These are phyloP conservation scores for Parmelia sp. DNA, from an alignment of 495 filamentous ascomycete species.

Conservation along the genomic window DNA sequence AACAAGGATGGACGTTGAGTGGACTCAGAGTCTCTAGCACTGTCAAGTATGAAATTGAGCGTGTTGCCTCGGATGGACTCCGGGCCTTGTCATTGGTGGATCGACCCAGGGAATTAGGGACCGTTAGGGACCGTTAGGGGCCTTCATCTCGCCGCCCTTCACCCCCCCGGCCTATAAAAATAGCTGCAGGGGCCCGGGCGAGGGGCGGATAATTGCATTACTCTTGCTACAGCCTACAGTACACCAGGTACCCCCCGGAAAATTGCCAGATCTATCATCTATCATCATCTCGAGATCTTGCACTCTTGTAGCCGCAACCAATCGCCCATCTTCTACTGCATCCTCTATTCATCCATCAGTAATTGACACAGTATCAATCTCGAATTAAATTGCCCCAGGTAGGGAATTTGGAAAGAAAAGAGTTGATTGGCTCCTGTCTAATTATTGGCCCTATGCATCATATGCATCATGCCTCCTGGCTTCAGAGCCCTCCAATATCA, in stretches of 20 bases:
- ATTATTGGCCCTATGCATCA: not conserved
- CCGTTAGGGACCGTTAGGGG: too few species aligned
- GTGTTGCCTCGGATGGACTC: not conserved
- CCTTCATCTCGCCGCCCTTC: not conserved
- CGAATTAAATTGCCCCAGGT: not conserved
- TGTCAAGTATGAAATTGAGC: not conserved
- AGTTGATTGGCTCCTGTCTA: not conserved
- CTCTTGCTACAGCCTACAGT: too few species aligned
- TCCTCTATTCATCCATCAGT: too few species aligned
- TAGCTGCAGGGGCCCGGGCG: not conserved
- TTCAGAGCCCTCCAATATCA: not conserved
- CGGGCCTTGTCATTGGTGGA: too few species aligned
- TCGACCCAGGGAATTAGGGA: slow-evolving; percentile 2
- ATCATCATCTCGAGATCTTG: not conserved
- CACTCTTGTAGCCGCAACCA: not conserved
- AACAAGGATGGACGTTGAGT: not conserved
- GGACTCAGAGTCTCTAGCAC: too few species aligned
- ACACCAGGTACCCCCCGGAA: too few species aligned
- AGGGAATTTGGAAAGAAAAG: not conserved
- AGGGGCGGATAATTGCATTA: not conserved
- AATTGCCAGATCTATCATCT: not conserved
- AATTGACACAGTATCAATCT: not conserved
- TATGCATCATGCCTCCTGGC: not conserved
- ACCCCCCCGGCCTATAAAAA: not conserved
- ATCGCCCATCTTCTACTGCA: not conserved